These are phyloP conservation scores for Forsythia viridissima DNA, from an alignment of 257 asterid species.

Conservation along the genomic window DNA sequence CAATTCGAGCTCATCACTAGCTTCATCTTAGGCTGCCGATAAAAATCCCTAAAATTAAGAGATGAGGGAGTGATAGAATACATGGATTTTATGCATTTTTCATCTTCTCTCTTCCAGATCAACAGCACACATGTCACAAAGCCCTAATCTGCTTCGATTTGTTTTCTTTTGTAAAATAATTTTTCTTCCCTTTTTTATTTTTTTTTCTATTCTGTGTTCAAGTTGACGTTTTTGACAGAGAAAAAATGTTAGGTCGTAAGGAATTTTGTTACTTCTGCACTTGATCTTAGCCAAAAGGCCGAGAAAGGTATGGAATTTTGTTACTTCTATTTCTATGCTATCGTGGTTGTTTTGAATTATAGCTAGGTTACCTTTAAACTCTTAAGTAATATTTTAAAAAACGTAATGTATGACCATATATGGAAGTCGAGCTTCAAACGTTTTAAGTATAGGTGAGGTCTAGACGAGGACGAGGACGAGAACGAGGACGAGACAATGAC, in stretches of 20 bases:
- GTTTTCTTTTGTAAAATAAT: not conserved
- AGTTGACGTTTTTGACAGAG: conserved; percentile 34
- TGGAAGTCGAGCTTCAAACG: no score
- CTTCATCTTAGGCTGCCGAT: conserved; percentile 25
- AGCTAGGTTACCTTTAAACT: no score
- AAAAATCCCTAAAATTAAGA: conserved; percentile 43
- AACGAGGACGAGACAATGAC: no score
- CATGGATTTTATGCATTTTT: conserved; percentile 60
- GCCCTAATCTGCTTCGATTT: conserved; percentile 41
- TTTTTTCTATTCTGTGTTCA: not conserved
- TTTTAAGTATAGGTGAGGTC: no score
- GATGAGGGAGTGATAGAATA: conserved; percentile 32
- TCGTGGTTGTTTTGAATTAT: no score
- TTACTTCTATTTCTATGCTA: no score
- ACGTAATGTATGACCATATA: no score
- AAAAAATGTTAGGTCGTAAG: no score
- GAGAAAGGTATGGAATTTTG: conserved; percentile 55
- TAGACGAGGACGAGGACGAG: no score
- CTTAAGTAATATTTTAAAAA: no score
- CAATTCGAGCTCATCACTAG: conserved; percentile 76
- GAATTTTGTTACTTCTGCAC: conserved; percentile 34
- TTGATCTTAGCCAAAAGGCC: conserved; percentile 80
- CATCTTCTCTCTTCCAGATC: not conserved
- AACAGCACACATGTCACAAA: conserved; percentile 20
- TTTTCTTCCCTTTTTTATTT: not conserved